These are phyloP conservation scores for Trichocomaceae sp. DNA, from an alignment of 2,329 filamentous ascomycete species.

Conservation along the genomic window DNA sequence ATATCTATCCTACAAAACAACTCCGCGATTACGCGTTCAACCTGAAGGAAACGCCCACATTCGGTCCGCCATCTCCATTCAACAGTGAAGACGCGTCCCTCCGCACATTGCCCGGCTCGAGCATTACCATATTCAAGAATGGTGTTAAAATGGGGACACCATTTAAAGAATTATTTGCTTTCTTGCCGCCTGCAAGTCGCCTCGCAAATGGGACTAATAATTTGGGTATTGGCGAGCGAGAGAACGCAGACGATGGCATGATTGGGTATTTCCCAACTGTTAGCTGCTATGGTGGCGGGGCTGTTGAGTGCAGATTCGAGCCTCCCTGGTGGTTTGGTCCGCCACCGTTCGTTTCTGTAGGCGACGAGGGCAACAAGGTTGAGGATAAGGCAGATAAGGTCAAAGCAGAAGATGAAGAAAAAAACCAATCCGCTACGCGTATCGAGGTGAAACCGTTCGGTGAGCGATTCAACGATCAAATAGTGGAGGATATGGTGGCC, in stretches of 20 bases:
- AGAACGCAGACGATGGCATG: slow-evolving; percentile 88
- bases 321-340: slow-evolving; percentile 89
- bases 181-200: slow-evolving; percentile 77
- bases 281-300: slow-evolving; percentile 83
- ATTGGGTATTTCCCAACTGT: slow-evolving; percentile 93
- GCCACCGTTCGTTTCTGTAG: slow-evolving; percentile 37
- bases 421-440: slow-evolving; percentile 14
- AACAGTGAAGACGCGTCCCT: slow-evolving; percentile 68
- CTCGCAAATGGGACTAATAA: slow-evolving; percentile 40
- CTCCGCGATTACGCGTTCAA: slow-evolving; percentile 62
- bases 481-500: slow-evolving; percentile 87
- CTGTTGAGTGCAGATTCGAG: slow-evolving; percentile 89
- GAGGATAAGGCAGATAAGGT: neutral
- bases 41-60: slow-evolving; percentile 40
- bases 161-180: slow-evolving; percentile 81
- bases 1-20: slow-evolving; percentile 68
- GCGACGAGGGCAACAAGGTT: slow-evolving; percentile 26
- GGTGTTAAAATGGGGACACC: slow-evolving; percentile 77
- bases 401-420: neutral
- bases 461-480: slow-evolving; percentile 84
- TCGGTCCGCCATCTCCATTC: slow-evolving; percentile 47
- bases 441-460: slow-evolving; percentile 53
- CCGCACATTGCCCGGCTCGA: slow-evolving; percentile 77
- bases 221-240: slow-evolving; percentile 60
- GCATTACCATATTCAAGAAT: slow-evolving; percentile 89